Evolutionary conservation across 768 basidiomycete genomes (phyloP), one percentile per base, ranked within the genome.

Genomic region (Mycena rebaudengoi): DNA sequence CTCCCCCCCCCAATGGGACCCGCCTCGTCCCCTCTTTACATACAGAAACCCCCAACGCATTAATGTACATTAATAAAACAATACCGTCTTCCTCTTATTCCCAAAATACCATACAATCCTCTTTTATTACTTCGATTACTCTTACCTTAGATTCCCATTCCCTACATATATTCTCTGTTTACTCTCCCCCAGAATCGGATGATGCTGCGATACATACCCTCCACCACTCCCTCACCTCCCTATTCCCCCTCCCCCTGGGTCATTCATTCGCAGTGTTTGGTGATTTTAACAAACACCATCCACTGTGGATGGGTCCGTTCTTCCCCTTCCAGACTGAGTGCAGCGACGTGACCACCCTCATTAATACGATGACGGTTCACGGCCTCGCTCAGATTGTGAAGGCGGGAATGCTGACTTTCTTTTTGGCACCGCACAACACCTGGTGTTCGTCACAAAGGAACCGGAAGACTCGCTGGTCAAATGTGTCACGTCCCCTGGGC

Each of bases 181-280:
- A 54, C 40, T 41, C 40, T 43, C 52, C 40, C 8, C 52, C 52
- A 13, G 23, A 54, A 21, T 43, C 52, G 6, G 52, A 54, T 23
- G 28, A 26, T n/a, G 32, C 11, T 18, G 25, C 45, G 6, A 60
- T 51, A 7, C 10, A 39, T 13, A 29, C 37, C 20, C 33, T 28
- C 59, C 25, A 23, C 13, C n/a, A 26, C 30, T 35, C 21, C 23
- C 13, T 41, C 20, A 13, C 21, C 25, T 28, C 35, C 55, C 35
- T 40, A 26, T 40, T 13, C 32, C 35, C 54, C 2, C 54, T 54
- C 69, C 46, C 55, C 70, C 74, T 18, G 18, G 18, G 18, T 18
- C 35, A 37, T 18, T 37, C 35, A 10, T 18, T 37, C 35, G 10
- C 18, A 10, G 10, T 37, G 18, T 18, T 37, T 18, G 35, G 35